Base-by-base conservation (phyloP, 2,329 filamentous ascomycete species). In the Tympanopsis confertula region DNA sequence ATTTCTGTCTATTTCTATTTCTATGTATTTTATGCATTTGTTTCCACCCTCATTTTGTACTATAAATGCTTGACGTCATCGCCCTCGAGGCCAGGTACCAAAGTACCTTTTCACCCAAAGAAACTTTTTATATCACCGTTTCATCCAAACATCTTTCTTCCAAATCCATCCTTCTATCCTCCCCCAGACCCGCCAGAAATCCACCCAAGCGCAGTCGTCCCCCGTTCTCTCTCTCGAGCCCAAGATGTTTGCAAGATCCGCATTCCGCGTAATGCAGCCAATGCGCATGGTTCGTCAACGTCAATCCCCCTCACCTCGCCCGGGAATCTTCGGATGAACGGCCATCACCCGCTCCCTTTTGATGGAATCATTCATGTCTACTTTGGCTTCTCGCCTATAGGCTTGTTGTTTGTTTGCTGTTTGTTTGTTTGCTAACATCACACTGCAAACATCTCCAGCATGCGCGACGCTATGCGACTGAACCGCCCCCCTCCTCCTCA, bases 191-290 rank as follows among this genome's bases (percentile, higher is more conserved):
- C n/a, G n/a, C n/a, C 22, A n/a, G 22, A 26, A 26, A 26, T n/a
- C 22, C 22, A 26, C n/a, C 22, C 22, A n/a, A 26, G 7, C 7
- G n/a, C 22, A 26, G n/a, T 26, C n/a, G n/a, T n/a, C n/a, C n/a
- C 22, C 22, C 7, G 22, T n/a, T 10, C 22, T 10, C 22, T 10
- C 22, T 10, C 7, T 7, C 22, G 7, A 10, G 22, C 7, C 28
- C 51, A 74, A 54, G 47, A 82, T 86, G 78, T 81, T 85, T 53
- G 68, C 79, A 44, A 69, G 80, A 66, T 68, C 76, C 50, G 65
- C 68, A 45, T 68, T 82, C 54, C 71, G 78, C 54, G 71, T 69
- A 49, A 70, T 71, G 38, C 74, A 77, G 62, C 78, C 80, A 47
- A 58, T 83, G 47, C 74, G 69, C 58, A 71, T 71, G 63, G 80